phyloP scores from a whole-genome alignment of 768 basidiomycete species.

The Xanthoconium stramineum region DNA sequence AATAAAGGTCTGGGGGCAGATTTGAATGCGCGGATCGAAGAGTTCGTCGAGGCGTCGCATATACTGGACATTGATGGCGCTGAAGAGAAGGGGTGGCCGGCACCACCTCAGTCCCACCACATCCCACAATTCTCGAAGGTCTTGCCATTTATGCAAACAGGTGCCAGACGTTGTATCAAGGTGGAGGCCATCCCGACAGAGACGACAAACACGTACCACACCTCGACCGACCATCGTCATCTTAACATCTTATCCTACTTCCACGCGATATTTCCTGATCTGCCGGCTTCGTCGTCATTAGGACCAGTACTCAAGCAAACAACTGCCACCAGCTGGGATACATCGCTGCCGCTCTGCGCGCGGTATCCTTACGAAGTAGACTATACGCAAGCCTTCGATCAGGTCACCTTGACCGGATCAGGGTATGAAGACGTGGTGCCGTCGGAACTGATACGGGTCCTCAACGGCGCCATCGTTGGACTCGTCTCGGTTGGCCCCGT shows the following conservation, averaged over 20 bases:
- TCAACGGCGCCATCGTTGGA: conserved; percentile 81
- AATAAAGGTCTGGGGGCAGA: conserved; percentile 89
- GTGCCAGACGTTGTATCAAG: not conserved
- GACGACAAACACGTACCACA: conserved; percentile 27
- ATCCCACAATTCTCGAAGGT: not conserved
- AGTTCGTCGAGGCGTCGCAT: conserved; percentile 51
- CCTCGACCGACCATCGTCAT: conserved; percentile 63
- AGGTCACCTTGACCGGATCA: conserved; percentile 64
- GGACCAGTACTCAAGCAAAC: conserved; percentile 29
- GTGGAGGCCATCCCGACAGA: conserved; percentile 47
- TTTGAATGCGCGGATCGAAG: conserved; percentile 67
- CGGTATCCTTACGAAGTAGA: conserved; percentile 72
- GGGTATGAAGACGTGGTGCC: conserved; percentile 77
- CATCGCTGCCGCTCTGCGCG: conserved; percentile 63
- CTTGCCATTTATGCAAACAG: not conserved
- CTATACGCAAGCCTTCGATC: conserved; percentile 52
- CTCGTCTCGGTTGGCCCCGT: conserved; percentile 43
- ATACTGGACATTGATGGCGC: conserved; percentile 21
- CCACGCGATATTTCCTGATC: conserved; percentile 45
- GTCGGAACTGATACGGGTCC: conserved; percentile 63
- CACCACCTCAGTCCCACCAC: conserved; percentile 3
- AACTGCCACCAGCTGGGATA: conserved; percentile 59
- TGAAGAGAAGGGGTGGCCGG: conserved; percentile 24
- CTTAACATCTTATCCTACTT: conserved; percentile 78
- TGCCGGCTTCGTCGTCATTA: conserved; percentile 18